Percentiles rank a stretch among this genome's conserved stretches.
These are phyloP conservation scores for Trichoderma pleuroti DNA, from an alignment of 2,329 filamentous ascomycete genomes.

Conservation along the genomic window DNA sequence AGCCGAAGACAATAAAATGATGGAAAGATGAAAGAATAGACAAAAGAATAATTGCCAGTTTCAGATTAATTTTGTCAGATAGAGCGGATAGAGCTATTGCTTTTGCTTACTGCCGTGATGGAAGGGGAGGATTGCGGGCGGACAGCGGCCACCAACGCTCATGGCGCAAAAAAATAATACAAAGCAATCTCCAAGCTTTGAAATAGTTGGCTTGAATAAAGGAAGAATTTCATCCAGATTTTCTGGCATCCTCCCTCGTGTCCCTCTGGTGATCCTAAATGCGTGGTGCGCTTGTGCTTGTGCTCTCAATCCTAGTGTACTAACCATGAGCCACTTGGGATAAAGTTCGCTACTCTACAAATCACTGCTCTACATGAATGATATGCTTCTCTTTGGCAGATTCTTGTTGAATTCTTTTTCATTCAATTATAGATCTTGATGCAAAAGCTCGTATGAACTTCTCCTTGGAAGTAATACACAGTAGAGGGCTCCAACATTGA, in stretches of 20 bases:
- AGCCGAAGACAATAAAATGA: neutral
- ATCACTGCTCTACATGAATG: neutral
- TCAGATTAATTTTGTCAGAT: neutral
- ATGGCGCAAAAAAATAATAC: neutral
- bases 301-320: too few relatives aligned
- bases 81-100: neutral
- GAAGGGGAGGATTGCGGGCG: neutral
- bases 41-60: neutral
- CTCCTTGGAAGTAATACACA: too few relatives aligned
- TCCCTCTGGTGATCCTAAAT: neutral
- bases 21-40: neutral
- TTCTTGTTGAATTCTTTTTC: too few relatives aligned
- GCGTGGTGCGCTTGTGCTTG: neutral
- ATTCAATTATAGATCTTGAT: too few relatives aligned
- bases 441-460: neutral
- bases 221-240: neutral
- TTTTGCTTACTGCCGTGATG: neutral
- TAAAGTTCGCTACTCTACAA: neutral
- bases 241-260: neutral
- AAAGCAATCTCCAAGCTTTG: neutral
- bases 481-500: too few relatives aligned
- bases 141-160: neutral
- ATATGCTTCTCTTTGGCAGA: too few relatives aligned
- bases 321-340: too few relatives aligned
- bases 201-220: neutral